Evolutionary conservation across 768 basidiomycete species (phyloP), one percentile per base, ranked within the genome.

Genomic region (Xerocomellus dryophilus): DNA sequence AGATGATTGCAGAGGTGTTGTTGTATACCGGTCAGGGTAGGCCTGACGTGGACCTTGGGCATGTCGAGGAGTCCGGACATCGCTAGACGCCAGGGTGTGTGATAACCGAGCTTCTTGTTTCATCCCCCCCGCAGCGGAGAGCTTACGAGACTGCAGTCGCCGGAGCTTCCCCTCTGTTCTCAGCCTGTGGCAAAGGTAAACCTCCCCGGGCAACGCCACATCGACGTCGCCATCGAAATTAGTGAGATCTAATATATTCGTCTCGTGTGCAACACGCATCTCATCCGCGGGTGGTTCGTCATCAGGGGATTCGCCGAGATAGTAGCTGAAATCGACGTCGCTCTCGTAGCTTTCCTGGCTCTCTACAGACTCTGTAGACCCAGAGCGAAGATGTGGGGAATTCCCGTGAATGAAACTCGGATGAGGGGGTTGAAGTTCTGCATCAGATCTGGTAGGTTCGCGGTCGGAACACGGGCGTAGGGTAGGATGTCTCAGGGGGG

Each of bases 161-260:
- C 81, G 74, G n/a, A 81, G 57, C 60, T 77, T 81, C 14, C 88
- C 88, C 63, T 84, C 81, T 63, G 81, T 81, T 66, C 76, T 78
- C 31, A 91, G 69, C 29, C 68, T 70, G 27, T 71, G 65, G 47
- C 78, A 83, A 23, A 91, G 71, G 54, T 71, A 67, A 9, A 64
- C 72, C 60, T 90, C 88, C 8, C 80, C 84, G 2, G 81, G 82
- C 18, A 81, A 67, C 15, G 74, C 70, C 14, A 78, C 71, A 54
- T 87, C 82, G 40, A 84, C 74, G 57, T 92, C 89, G 23, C 88
- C 88, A 55, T 90, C 86, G 62, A 89, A 92, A 62, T 89, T 85
- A 5, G 88, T 88, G 54, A 86, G 70, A 58, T 90, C 86, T 5
- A 86, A 69, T 1, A 81, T 75, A 48, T 82, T 78, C 39, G 75